These are phyloP conservation scores for Toxicodendron radicans DNA, from an alignment of 345 rosid genomes.

Conservation along the genomic window DNA sequence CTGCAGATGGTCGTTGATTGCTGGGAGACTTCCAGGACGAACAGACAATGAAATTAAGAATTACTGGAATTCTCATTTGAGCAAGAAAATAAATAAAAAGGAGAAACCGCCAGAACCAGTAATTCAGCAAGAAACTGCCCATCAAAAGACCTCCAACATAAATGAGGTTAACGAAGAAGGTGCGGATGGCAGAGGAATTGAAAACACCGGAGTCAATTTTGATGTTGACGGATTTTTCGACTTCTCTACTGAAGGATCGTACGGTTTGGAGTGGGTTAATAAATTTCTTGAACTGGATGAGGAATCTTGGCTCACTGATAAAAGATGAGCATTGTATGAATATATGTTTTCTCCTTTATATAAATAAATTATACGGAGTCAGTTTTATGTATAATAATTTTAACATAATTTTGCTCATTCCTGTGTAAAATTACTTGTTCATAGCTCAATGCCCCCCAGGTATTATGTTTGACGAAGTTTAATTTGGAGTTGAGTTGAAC, in stretches of 20 bases:
- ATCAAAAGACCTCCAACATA: not conserved
- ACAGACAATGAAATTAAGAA: constrained; percentile 74
- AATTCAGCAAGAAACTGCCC: not conserved
- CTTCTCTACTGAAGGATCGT: constrained; percentile 37
- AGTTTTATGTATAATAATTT: too few relatives aligned
- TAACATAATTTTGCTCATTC: too few relatives aligned
- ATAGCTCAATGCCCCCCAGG: too few relatives aligned
- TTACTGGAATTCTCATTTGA: constrained; percentile 73
- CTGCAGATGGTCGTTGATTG: constrained; percentile 63
- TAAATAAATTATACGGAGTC: not conserved
- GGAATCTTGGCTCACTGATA: constrained; percentile 25
- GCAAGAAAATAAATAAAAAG: constrained; percentile 44
- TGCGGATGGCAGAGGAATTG: not conserved
- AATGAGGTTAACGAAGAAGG: constrained; percentile 6
- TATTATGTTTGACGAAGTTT: too few relatives aligned
- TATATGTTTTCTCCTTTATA: not conserved
- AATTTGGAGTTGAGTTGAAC: too few relatives aligned
- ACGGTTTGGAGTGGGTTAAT: constrained; percentile 47
- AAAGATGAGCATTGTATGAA: constrained; percentile 9
- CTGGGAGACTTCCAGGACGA: constrained; percentile 72
- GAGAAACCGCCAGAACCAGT: constrained; percentile 23
- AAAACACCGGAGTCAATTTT: constrained; percentile 19
- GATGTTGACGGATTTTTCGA: constrained; percentile 39
- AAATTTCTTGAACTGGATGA: constrained; percentile 42
- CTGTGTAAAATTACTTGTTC: too few relatives aligned